These are phyloP conservation scores for Parachaetomium inaequale DNA, from an alignment of 495 filamentous ascomycete genomes.

Conservation along the genomic window DNA sequence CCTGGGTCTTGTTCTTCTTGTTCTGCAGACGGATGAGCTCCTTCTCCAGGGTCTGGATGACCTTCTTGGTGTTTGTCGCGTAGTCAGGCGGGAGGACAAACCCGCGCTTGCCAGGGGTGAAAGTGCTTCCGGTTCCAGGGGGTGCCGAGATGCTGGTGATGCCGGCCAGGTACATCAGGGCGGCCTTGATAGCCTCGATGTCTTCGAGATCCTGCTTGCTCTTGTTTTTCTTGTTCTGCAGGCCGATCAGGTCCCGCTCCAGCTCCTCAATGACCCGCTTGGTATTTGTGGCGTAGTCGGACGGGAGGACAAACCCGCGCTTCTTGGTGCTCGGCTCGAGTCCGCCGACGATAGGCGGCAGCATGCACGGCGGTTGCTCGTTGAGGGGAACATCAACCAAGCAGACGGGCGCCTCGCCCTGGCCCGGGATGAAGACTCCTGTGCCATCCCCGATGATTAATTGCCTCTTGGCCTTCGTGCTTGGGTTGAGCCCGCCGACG, in stretches of 20 bases:
- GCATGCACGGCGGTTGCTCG: conserved; percentile 23
- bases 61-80: conserved; percentile 25
- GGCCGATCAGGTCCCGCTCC: conserved; percentile 24
- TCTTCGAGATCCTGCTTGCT: conserved; percentile 23
- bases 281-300: conserved; percentile 22
- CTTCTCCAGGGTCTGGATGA: conserved; percentile 28
- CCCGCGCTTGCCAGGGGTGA: conserved; percentile 26
- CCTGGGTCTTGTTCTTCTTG: conserved; percentile 29
- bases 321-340: conserved; percentile 10
- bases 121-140: conserved; percentile 24
- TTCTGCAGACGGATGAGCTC: conserved; percentile 28
- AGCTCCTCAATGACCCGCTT: conserved; percentile 29
- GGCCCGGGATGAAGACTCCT: conserved; percentile 10
- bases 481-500: conserved; percentile 29
- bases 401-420: conserved; percentile 12
- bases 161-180: conserved; percentile 26
- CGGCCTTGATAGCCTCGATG: conserved; percentile 28
- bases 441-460: conserved; percentile 19
- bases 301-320: conserved; percentile 17
- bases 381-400: conserved; percentile 9
- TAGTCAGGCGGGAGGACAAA: conserved; percentile 23
- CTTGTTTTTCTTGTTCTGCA: conserved; percentile 34
- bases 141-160: conserved; percentile 28
- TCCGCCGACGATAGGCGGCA: conserved; percentile 25
- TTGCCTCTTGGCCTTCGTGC: conserved; percentile 32